phyloP scores from a whole-genome alignment of 2,329 filamentous ascomycete species.

The Aquanectria penicillioides region DNA sequence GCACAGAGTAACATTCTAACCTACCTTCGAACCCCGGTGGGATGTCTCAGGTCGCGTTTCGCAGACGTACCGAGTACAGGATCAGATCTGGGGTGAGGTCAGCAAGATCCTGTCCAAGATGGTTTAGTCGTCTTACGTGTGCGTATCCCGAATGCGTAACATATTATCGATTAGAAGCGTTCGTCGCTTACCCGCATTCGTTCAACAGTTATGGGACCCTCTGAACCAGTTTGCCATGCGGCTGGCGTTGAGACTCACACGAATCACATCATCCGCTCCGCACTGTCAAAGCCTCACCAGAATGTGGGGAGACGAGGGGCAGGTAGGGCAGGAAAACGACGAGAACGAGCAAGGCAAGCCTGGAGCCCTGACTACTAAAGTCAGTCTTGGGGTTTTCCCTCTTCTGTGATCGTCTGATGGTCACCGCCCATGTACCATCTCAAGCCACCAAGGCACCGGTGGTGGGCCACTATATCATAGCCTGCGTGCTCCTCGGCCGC shows the following conservation, averaged over 20 bases:
- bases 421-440: constrained; percentile 24
- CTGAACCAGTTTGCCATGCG: too few relatives aligned
- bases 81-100: constrained; percentile 8
- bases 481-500: neutral
- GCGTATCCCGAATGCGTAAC: too few relatives aligned
- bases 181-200: too few relatives aligned
- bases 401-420: constrained; percentile 20
- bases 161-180: too few relatives aligned
- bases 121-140: neutral
- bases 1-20: neutral
- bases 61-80: constrained; percentile 3
- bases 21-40: neutral
- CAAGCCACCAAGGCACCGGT: constrained; percentile 27
- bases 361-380: too few relatives aligned
- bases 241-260: neutral
- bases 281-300: too few relatives aligned
- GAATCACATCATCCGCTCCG: too few relatives aligned
- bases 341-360: neutral
- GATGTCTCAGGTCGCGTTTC: constrained; percentile 19
- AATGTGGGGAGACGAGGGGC: constrained; percentile 12
- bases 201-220: too few relatives aligned
- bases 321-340: neutral
- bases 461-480: constrained; percentile 1
- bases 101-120: constrained; percentile 3
- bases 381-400: too few relatives aligned